Conservation (phyloP, 805 yeast species). For the Pichia scutulata region DNA sequence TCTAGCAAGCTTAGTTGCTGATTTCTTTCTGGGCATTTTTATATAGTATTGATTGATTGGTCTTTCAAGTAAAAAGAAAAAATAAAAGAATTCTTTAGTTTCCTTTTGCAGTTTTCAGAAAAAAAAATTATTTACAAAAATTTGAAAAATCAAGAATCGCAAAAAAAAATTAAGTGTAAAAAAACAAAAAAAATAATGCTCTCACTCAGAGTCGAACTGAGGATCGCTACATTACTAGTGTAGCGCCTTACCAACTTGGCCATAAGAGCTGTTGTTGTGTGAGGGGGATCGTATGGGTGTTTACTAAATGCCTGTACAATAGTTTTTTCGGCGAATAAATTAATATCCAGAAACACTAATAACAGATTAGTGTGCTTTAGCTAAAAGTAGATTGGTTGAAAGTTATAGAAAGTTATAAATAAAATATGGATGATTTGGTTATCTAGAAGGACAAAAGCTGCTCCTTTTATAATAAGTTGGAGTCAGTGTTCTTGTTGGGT, state of each 20-base stretch:
- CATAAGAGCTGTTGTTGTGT: constrained; percentile 13
- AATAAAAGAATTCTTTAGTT: neutral
- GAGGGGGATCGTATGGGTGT: neutral
- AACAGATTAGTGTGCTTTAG: too few relatives aligned
- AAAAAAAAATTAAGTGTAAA: neutral
- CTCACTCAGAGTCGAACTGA: constrained; percentile 18
- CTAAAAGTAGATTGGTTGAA: too few relatives aligned
- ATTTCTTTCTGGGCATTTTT: constrained; percentile 78
- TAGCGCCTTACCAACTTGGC: constrained; percentile 20
- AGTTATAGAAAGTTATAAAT: too few relatives aligned
- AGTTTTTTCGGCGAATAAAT: too few relatives aligned
- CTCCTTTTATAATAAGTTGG: too few relatives aligned
- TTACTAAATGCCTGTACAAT: too few relatives aligned
- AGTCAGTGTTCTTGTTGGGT: too few relatives aligned
- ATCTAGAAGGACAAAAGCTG: too few relatives aligned
- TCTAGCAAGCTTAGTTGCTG: constrained; percentile 67
- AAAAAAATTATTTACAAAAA: constrained; percentile 1
- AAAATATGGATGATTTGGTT: too few relatives aligned
- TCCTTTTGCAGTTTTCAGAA: neutral
- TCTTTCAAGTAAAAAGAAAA: neutral
- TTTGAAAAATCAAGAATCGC: neutral
- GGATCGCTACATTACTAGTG: constrained; percentile 19
- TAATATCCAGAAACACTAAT: too few relatives aligned
- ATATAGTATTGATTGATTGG: neutral
- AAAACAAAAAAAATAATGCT: constrained; percentile 11